These are phyloP conservation scores for Hordeum vulgare DNA, from an alignment of 176 grass and related monocot genomes.

Conservation along the genomic window DNA sequence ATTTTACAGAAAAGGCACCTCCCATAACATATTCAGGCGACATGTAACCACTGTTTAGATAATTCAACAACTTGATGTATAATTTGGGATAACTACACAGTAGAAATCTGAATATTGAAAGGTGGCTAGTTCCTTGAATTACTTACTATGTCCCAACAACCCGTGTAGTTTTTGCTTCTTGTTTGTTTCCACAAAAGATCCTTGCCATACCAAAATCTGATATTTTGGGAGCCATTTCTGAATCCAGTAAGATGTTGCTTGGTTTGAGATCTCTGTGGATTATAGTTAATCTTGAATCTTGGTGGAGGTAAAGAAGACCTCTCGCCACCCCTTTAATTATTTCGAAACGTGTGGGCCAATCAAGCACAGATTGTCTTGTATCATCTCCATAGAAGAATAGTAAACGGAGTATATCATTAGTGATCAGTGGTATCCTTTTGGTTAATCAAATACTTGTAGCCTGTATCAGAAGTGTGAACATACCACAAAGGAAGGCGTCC, in stretches of 20 bases:
- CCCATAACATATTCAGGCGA: conserved; percentile 58
- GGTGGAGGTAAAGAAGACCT: conserved; percentile 56
- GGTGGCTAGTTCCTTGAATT: neutral
- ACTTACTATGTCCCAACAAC: conserved; percentile 54
- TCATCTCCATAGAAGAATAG: neutral
- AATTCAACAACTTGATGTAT: neutral
- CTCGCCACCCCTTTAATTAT: conserved; percentile 45
- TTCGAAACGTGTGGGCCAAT: conserved; percentile 35
- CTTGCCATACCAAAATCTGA: conserved; percentile 63
- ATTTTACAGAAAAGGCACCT: conserved; percentile 49
- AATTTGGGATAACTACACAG: neutral
- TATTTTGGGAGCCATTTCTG: conserved; percentile 43
- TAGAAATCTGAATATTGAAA: neutral
- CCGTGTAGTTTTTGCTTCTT: conserved; percentile 30
- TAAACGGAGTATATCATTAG: neutral
- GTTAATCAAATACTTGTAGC: neutral
- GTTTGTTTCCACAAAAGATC: conserved; percentile 36
- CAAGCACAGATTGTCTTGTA: conserved; percentile 14
- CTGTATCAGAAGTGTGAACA: neutral
- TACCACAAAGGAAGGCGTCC: conserved; percentile 27
- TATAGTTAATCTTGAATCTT: conserved; percentile 58
- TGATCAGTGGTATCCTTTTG: neutral
- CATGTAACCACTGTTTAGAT: conserved; percentile 46
- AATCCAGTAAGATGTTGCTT: conserved; percentile 46
- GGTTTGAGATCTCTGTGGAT: conserved; percentile 44